Base-by-base conservation (phyloP, 768 basidiomycete species). In the Mycena alexandri region DNA sequence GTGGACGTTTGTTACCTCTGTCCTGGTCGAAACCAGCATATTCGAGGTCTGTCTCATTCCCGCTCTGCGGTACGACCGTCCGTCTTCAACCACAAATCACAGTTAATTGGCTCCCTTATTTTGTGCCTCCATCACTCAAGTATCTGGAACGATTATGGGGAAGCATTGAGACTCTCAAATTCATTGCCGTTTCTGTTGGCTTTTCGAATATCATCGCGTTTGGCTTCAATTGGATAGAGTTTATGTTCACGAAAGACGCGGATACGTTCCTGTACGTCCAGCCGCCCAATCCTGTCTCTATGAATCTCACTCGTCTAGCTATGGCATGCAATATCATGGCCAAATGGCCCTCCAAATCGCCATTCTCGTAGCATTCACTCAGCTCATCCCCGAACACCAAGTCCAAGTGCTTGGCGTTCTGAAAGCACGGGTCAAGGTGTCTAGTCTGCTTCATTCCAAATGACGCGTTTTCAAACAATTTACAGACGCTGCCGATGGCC, bases 141-240 rank as follows among this genome's bases (percentile, higher is more conserved):
- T 99, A 99, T 77, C 83, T 99, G 58, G 98, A 99, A 77, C 86
- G 96, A 33, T 82, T 99, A 61, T 99, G 98, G 98, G 97, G 98
- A 44, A 85, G 90, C 48, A 73, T 90, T 21, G 96, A 98, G 78
- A 91, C 89, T 2, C 72, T 92, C 70, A 94, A 96, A 78, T 98
- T 99, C 79, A 91, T 94, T 63, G 82, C 87, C 22, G 90, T 92
- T 48, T 90, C 90, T 52, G 85, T 96, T 64, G 89, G 90, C 29
- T 86, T 87, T 14, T 92, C 93, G 21, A 99, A 99, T 77, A 79
- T 96, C 72, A 96, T 99, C 74, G 91, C 94, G 0, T 89, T 96
- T 71, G 90, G 86, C 12, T 87, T 98, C 71, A 95, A 92, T 77
- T 95, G 95, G 92, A 86, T 99, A 56, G 93, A 97, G 77, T 94